These are phyloP conservation scores for Candida buenavistaensis DNA, from an alignment of 1,139 yeast species.

Conservation along the genomic window DNA sequence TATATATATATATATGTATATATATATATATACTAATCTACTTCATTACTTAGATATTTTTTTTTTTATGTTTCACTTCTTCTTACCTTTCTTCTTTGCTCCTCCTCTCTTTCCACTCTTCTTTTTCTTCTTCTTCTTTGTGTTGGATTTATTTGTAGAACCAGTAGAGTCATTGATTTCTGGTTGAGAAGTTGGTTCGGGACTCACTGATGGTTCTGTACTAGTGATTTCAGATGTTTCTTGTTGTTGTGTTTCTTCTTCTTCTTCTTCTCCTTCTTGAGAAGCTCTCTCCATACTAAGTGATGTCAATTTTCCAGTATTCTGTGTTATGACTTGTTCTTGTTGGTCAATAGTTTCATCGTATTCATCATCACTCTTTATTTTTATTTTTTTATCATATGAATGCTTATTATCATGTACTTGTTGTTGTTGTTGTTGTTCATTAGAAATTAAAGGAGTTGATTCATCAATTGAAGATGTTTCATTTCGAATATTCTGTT, in stretches of 20 bases:
- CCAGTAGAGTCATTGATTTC: background rate
- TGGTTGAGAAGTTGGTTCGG: constrained; percentile 6
- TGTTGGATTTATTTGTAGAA: constrained; percentile 1
- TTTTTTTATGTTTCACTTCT: too few relatives aligned
- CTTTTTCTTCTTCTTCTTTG: constrained; percentile 15
- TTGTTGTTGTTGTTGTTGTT: constrained; percentile 2
- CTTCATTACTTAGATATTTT: too few relatives aligned
- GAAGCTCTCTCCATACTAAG: too few relatives aligned
- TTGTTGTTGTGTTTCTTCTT: constrained; percentile 1
- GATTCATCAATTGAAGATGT: constrained; percentile 10
- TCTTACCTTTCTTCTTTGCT: constrained; percentile 18
- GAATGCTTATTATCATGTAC: too few relatives aligned
- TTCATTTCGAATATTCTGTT: constrained; percentile 22
- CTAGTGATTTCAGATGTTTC: constrained; percentile 1
- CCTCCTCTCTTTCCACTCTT: constrained; percentile 15
- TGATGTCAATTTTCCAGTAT: too few relatives aligned
- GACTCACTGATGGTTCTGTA: constrained; percentile 6
- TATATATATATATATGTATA: constrained; percentile 2
- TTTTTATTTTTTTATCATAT: too few relatives aligned
- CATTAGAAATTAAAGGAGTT: constrained; percentile 13
- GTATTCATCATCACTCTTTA: background rate
- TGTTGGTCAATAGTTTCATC: background rate
- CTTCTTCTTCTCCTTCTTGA: background rate
- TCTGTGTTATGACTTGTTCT: background rate
- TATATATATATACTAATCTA: constrained; percentile 3